Conservation (phyloP, 768 basidiomycete species). For the Saitozyma sp. region DNA sequence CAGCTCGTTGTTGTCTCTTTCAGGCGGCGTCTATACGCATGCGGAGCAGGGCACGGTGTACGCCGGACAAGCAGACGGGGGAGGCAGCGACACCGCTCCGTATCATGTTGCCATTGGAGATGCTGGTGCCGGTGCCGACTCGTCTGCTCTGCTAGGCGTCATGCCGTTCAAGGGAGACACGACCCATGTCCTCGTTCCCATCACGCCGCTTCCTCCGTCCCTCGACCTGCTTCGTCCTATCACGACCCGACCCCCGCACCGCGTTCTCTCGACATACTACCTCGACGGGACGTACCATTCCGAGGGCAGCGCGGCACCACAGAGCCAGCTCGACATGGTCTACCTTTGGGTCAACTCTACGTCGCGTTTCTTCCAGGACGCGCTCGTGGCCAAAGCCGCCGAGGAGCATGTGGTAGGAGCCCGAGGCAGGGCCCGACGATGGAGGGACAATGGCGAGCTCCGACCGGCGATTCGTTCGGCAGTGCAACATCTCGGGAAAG, state of each 20-base stretch:
- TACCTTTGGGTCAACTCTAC: conserved; percentile 48
- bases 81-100: too few relatives aligned
- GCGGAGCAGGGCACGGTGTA: too few relatives aligned
- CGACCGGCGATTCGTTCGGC: conserved; percentile 40
- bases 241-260: conserved; percentile 22
- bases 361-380: conserved; percentile 28
- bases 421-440: conserved; percentile 29
- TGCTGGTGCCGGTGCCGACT: too few relatives aligned
- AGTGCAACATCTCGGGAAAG: conserved; percentile 14
- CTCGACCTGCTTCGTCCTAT: conserved; percentile 13
- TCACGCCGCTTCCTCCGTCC: neutral
- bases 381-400: conserved; percentile 12
- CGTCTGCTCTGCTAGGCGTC: neutral
- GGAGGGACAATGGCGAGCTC: conserved; percentile 47
- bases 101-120: too few relatives aligned
- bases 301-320: neutral
- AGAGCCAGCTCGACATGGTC: conserved; percentile 34
- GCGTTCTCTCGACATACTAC: conserved; percentile 27
- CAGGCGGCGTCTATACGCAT: too few relatives aligned
- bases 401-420: conserved; percentile 18
- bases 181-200: conserved; percentile 25
- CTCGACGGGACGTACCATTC: conserved; percentile 20
- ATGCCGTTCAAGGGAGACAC: conserved; percentile 12
- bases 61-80: too few relatives aligned
- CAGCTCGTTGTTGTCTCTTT: too few relatives aligned